Base-by-base conservation (phyloP, 2,329 filamentous ascomycete genomes). In the Akanthomyces lecanii region DNA sequence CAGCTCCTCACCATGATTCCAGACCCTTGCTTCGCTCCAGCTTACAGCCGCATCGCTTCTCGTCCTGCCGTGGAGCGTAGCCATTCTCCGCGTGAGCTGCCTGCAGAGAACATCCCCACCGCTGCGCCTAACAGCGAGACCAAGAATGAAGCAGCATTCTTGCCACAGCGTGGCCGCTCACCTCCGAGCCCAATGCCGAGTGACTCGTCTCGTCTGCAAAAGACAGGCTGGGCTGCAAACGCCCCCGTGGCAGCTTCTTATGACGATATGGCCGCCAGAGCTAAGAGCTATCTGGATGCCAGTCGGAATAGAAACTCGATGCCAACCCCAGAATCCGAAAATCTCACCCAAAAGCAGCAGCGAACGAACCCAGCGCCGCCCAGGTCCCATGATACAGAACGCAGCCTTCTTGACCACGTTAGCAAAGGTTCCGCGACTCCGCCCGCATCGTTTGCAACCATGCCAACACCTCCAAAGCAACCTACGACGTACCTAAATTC, bases 1-100 rank as follows among this genome's bases (percentile, higher is more conserved):
- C 82, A 88, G 30, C 81, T 98, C 16, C 79, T 96, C 16, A 73
- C 76, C 0, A 78, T 87, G 67, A 95, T 96, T 65, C 57, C 57
- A 10, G 57, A 60, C 1, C 45, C 25, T 16, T 21, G 23, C 33
- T 60, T 59, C 7, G 23, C 57, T 6, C 57, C 45, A 4, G 36
- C 33, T 18, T 60, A 60, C 44, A 52, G 57, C 23, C 57, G 57
- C 47, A 48, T 60, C 18, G 47, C 57, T 42, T 51, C 57, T 28
- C 48, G 38, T 10, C 45, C 61, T 14, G 42, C 30, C 16, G 33
- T 44, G 11, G 48, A 62, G 23, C 45, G 30, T 11, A n/a, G 36
- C 25, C 25, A 47, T 21, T 60, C 57, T 44, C 47, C 57, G 23
- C 57, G 47, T 28, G 47, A 60, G 36, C 18, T 60, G 23, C 25